phyloP scores from a whole-genome alignment of 2,329 filamentous ascomycete species.

The Nemania diffusa region DNA sequence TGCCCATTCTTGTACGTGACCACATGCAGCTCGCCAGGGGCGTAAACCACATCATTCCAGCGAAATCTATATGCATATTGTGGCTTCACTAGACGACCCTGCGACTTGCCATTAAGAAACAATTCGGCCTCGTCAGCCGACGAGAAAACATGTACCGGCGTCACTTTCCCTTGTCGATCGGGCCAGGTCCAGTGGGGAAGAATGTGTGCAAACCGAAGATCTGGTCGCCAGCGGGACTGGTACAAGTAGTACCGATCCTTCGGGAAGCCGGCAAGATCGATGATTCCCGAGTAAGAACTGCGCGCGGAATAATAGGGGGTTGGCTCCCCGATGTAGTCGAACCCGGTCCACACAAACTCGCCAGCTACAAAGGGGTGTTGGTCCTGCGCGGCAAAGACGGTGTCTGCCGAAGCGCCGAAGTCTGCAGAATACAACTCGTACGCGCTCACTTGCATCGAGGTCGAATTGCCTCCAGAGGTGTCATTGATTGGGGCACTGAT shows the following conservation, averaged over 20 bases:
- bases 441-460: conserved; percentile 54
- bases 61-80: conserved; percentile 59
- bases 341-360: conserved; percentile 64
- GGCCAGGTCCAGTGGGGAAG: conserved; percentile 68
- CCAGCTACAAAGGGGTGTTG: conserved; percentile 61
- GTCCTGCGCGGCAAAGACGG: conserved; percentile 63
- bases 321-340: conserved; percentile 62
- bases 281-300: conserved; percentile 65
- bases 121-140: conserved; percentile 64
- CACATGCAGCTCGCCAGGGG: conserved; percentile 59
- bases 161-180: conserved; percentile 57
- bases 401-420: conserved; percentile 62
- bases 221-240: conserved; percentile 63
- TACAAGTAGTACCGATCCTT: conserved; percentile 67
- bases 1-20: conserved; percentile 59
- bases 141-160: conserved; percentile 65
- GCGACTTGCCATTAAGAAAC: conserved; percentile 61
- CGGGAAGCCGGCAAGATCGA: conserved; percentile 66
- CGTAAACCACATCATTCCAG: conserved; percentile 62
- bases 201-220: conserved; percentile 60
- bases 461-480: conserved; percentile 53
- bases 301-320: conserved; percentile 59
- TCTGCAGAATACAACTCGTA: conserved; percentile 62
- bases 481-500: conserved; percentile 53
- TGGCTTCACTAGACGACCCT: conserved; percentile 52